phyloP scores from a whole-genome alignment of 2,329 filamentous ascomycete genomes.

The Geosmithia flava region DNA sequence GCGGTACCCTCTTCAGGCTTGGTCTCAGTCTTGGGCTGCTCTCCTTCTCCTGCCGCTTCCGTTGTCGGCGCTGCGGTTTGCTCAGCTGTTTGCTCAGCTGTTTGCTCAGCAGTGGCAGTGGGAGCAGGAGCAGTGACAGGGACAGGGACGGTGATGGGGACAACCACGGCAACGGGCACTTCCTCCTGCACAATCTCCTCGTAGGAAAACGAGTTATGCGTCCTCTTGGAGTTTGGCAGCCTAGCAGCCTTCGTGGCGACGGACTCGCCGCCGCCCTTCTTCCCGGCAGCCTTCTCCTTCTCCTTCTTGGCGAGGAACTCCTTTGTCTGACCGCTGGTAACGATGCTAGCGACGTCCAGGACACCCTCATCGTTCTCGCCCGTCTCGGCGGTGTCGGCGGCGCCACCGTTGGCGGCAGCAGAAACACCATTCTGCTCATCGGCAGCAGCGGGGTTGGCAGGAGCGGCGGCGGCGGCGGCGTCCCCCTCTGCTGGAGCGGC shows the following conservation, averaged over 20 bases:
- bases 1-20: background rate
- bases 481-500: constrained; percentile 11
- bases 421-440: constrained; percentile 14
- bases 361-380: constrained; percentile 55
- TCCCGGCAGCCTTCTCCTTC: constrained; percentile 55
- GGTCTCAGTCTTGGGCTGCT: background rate
- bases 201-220: constrained; percentile 59
- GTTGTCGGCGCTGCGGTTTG: background rate
- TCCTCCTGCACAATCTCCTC: constrained; percentile 54
- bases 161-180: constrained; percentile 18
- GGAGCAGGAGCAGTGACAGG: constrained; percentile 1
- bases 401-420: constrained; percentile 20
- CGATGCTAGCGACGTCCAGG: constrained; percentile 73
- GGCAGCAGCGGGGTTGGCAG: constrained; percentile 7
- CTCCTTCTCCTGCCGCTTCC: constrained; percentile 2
- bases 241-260: constrained; percentile 41
- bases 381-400: constrained; percentile 21
- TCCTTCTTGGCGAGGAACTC: constrained; percentile 78
- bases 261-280: constrained; percentile 44
- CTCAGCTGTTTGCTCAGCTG: no score
- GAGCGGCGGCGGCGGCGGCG: constrained; percentile 16
- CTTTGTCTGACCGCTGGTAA: constrained; percentile 67
- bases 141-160: background rate
- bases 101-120: constrained; percentile 6
- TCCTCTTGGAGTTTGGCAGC: constrained; percentile 61